Evolutionary conservation across 805 yeast genomes (phyloP).

Genomic region (Metschnikowia anglica): DNA sequence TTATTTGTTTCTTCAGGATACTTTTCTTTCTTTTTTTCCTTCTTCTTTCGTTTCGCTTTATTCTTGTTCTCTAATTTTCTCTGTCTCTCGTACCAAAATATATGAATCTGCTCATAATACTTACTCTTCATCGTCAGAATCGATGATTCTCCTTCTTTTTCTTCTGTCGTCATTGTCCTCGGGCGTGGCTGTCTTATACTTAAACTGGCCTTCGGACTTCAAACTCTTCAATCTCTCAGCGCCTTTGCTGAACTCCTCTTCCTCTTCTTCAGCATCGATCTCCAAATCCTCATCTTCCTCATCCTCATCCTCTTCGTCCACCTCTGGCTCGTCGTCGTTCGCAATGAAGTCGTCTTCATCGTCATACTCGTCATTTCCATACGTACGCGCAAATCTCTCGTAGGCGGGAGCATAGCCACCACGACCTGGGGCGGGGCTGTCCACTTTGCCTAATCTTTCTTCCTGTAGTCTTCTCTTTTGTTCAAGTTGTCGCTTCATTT

Average conservation of each 20-base stretch:
- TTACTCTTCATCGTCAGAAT: slow-evolving; percentile 52
- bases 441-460: slow-evolving; percentile 54
- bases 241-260: slow-evolving; percentile 50
- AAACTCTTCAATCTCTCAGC: slow-evolving; percentile 58
- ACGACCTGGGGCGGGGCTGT: slow-evolving; percentile 29
- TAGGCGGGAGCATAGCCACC: slow-evolving; percentile 32
- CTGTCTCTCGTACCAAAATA: not conserved
- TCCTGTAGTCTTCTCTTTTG: slow-evolving; percentile 56
- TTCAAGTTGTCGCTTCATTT: slow-evolving; percentile 65
- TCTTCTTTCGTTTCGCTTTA: not conserved
- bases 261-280: slow-evolving; percentile 46
- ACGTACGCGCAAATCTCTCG: slow-evolving; percentile 38
- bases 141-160: slow-evolving; percentile 49
- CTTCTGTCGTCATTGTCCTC: slow-evolving; percentile 35
- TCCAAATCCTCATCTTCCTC: slow-evolving; percentile 46
- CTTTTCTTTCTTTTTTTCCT: too few species aligned
- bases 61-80: not conserved
- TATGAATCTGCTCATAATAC: not conserved
- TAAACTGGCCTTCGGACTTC: slow-evolving; percentile 55
- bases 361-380: slow-evolving; percentile 37
- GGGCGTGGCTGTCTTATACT: slow-evolving; percentile 36
- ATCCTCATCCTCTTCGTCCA: slow-evolving; percentile 34
- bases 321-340: slow-evolving; percentile 41
- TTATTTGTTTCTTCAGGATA: too few species aligned
- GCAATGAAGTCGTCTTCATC: slow-evolving; percentile 47